A percentile compares a stretch with the other conserved stretches of the same genome.
Conservation (phyloP, 192 early-diverging fungal genomes). For the Nowakowskiella sp. region DNA sequence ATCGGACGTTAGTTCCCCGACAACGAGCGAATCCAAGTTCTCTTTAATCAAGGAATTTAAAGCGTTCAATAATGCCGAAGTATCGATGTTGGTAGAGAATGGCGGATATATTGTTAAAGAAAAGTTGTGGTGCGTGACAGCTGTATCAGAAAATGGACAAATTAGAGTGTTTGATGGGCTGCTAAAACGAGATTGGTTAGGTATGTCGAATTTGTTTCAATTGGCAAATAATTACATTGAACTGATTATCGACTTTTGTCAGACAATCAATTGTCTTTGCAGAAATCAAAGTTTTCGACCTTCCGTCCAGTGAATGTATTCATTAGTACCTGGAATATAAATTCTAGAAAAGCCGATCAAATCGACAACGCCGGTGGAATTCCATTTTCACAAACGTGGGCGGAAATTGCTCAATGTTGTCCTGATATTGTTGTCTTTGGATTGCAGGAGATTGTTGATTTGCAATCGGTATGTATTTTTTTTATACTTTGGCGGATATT, state of each 20-base stretch:
- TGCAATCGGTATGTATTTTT: slow-evolving; percentile 42
- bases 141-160: slow-evolving; percentile 51
- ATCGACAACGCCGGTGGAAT: slow-evolving; percentile 53
- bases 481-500: slow-evolving; percentile 1
- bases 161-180: slow-evolving; percentile 74
- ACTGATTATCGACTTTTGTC: not conserved
- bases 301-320: slow-evolving; percentile 63
- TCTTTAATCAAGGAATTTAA: slow-evolving; percentile 59
- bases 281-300: slow-evolving; percentile 51
- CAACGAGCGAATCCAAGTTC: too few relatives aligned
- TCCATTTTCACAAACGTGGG: slow-evolving; percentile 20
- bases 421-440: slow-evolving; percentile 76
- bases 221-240: not conserved
- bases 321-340: slow-evolving; percentile 91
- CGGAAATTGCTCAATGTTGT: slow-evolving; percentile 41
- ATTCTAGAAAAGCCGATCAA: slow-evolving; percentile 76
- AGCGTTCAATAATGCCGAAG: slow-evolving; percentile 46
- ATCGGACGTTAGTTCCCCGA: slow-evolving; percentile 10
- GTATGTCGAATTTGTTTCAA: slow-evolving; percentile 24
- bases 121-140: slow-evolving; percentile 48
- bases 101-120: slow-evolving; percentile 40
- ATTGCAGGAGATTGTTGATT: slow-evolving; percentile 81
- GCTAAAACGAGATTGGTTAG: slow-evolving; percentile 56
- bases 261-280: slow-evolving; percentile 54
- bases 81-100: slow-evolving; percentile 45